Evolutionary conservation across 257 asterid species (phyloP).

Genomic region (Salvia miltiorrhiza): DNA sequence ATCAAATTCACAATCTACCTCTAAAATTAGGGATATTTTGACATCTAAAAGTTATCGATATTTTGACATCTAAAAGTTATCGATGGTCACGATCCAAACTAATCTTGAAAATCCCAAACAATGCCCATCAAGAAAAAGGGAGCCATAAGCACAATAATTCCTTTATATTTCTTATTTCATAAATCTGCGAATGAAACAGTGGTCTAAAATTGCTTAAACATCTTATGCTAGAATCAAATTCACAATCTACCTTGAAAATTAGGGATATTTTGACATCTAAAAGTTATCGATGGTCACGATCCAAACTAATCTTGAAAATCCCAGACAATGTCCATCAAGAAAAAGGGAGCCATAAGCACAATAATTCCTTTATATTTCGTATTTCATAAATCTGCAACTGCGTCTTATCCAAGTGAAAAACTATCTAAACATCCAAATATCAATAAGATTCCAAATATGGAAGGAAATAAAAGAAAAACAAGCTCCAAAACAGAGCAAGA

Average conservation of each 20-base stretch:
- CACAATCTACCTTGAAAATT: not conserved
- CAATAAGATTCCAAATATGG: not conserved
- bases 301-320: constrained; percentile 20
- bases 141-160: constrained; percentile 8
- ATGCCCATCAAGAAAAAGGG: not conserved
- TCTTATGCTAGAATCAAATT: constrained; percentile 4
- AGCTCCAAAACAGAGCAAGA: not conserved
- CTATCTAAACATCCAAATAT: not conserved
- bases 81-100: constrained; percentile 21
- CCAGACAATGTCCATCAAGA: not conserved
- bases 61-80: too few relatives aligned
- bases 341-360: constrained; percentile 12
- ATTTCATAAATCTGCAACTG: constrained; percentile 14
- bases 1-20: not conserved
- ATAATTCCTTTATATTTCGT: constrained; percentile 7
- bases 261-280: constrained; percentile 9
- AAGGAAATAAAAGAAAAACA: not conserved
- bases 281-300: constrained; percentile 16
- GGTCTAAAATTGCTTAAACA: not conserved
- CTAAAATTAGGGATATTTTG: not conserved
- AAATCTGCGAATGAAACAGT: constrained; percentile 10
- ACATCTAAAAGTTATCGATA: constrained; percentile 13
- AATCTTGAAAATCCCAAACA: constrained; percentile 15
- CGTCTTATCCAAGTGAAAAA: not conserved
- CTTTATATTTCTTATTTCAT: constrained; percentile 13